Base-by-base conservation (phyloP, 352 stramenopile species). In the Phytophthora nicotianae region DNA sequence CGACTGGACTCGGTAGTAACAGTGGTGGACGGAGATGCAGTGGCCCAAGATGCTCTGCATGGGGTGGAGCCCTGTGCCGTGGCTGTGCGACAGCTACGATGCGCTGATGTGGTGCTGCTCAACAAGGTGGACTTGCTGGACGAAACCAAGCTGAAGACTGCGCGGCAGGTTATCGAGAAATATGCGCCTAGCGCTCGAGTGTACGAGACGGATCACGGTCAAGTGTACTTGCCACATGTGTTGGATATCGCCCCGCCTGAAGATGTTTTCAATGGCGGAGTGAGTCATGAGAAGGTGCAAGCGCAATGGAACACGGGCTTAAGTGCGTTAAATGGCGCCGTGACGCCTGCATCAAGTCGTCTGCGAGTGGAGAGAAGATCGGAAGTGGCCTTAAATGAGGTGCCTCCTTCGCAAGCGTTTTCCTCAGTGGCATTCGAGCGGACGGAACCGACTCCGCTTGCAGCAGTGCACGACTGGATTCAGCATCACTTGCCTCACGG, bases 51-150 rank as follows among this genome's bases (percentile, higher is more conserved):
- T 53, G 70, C 69, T 5, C 41, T 32, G 0, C 47, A 68, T 1
- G 70, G 50, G 1, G 27, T 63, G 6, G 42, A 33, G n/a, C 71
- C 72, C 2, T 83, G 71, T 55, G 69, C 62, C 29, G 81, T 90
- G 10, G 77, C 81, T 16, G 50, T 81, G 21, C 70, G 77, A 26
- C 85, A 93, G 62, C 65, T 93, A n/a, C 55, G 69, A 10, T 89
- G 81, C 35, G 85, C 85, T 2, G 85, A 93, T 52, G 78, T 92
- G 17, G 83, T 93, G 29, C 58, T 92, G 55, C 78, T 93, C n/a
- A 93, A 93, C 65, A 93, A 93, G 59, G 72, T 90, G 29, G 85
- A 93, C 49, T 62, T 93, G 9, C 61, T 93, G 60, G 48, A 74
- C 35, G 75, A 78, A 2, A 41, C 47, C 0, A 60, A 51, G 16